Conservation (phyloP, 306 rosid species). For the Gastrolobium bilobum region DNA sequence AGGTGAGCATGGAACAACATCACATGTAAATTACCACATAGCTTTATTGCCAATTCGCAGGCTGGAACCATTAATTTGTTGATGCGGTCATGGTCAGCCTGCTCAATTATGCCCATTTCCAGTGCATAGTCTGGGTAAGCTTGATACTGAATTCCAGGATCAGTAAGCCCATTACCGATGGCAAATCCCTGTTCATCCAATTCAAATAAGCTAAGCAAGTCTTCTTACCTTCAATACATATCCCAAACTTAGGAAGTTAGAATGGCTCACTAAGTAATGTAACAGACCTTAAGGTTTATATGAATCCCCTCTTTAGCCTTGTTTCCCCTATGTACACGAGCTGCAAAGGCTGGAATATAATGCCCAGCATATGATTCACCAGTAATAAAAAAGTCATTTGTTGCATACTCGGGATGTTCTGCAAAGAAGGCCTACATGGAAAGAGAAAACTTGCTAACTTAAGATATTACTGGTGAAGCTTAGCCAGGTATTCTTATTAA, state of each 20-base stretch:
- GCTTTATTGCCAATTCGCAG: conserved; percentile 85
- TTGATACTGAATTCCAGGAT: conserved; percentile 92
- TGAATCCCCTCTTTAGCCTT: conserved; percentile 95
- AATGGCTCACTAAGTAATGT: conserved; percentile 20
- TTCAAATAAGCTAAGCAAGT: conserved; percentile 43
- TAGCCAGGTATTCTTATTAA: not conserved
- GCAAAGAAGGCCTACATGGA: conserved; percentile 77
- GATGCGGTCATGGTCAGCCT: conserved; percentile 69
- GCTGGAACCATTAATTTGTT: conserved; percentile 77
- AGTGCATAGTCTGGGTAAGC: conserved; percentile 94
- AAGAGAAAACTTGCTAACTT: conserved; percentile 35
- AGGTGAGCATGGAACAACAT: conserved; percentile 33
- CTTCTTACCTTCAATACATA: conserved; percentile 1
- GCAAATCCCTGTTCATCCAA: conserved; percentile 87
- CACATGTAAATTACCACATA: conserved; percentile 73
- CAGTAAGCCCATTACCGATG: conserved; percentile 97
- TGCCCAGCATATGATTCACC: conserved; percentile 99
- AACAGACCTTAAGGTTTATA: conserved; percentile 86
- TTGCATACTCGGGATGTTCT: conserved; percentile 81
- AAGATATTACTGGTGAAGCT: conserved; percentile 30
- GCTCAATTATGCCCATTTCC: conserved; percentile 79
- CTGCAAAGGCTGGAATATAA: conserved; percentile 97
- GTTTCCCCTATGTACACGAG: conserved; percentile 92
- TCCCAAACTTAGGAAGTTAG: not conserved
- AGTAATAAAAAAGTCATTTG: conserved; percentile 89